These are phyloP conservation scores for Rhododendron mucronatum DNA, from an alignment of 148 eudicot species.

Conservation along the genomic window DNA sequence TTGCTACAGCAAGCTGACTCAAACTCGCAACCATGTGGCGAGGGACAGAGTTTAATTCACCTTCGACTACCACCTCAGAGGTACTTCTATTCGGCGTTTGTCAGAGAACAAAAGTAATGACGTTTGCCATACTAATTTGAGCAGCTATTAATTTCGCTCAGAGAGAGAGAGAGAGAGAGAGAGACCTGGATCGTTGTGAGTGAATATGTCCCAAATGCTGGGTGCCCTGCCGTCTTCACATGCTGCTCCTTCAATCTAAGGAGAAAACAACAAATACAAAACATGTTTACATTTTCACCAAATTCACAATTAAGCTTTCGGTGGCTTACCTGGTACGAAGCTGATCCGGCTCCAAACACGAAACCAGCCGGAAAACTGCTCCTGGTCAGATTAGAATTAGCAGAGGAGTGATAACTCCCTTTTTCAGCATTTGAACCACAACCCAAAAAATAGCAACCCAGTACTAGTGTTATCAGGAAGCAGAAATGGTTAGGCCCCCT, in stretches of 20 bases:
- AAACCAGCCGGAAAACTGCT: conserved; percentile 7
- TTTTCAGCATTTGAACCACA: neutral
- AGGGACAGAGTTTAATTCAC: too few relatives aligned
- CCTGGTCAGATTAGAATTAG: neutral
- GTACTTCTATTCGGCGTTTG: neutral
- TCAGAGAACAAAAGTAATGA: neutral
- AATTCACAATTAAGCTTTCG: neutral
- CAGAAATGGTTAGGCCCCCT: neutral
- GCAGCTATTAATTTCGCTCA: neutral
- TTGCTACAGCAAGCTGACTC: too few relatives aligned
- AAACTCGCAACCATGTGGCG: too few relatives aligned
- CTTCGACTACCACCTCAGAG: too few relatives aligned
- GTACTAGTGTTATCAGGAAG: neutral
- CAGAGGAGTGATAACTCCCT: neutral
- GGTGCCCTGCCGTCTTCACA: conserved; percentile 15
- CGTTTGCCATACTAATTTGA: neutral
- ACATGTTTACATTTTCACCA: neutral
- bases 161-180: neutral
- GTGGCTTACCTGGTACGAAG: conserved; percentile 3
- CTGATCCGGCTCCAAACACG: neutral
- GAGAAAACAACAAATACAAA: neutral
- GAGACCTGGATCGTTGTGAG: conserved; percentile 27
- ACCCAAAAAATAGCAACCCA: neutral
- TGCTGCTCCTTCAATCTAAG: conserved; percentile 23
- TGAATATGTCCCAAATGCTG: conserved; percentile 25